Evolutionary conservation across 140 eudicot species (phyloP).

Genomic region (Flaveria floridana): DNA sequence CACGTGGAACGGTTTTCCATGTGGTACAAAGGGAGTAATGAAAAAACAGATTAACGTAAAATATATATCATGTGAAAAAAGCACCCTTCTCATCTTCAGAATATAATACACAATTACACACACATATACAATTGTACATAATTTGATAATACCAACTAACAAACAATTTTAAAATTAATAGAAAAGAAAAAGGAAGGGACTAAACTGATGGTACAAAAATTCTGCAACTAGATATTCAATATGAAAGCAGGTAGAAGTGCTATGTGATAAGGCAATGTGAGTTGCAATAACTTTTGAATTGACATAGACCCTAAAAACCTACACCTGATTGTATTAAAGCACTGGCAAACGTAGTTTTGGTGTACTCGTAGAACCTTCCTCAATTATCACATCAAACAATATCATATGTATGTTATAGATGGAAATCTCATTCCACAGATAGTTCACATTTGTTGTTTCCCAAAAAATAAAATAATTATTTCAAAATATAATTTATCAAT

Average conservation of each 20-base stretch:
- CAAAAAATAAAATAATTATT: constrained; percentile 16
- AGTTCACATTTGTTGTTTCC: constrained; percentile 18
- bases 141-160: background rate
- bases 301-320: constrained; percentile 7
- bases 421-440: background rate
- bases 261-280: constrained; percentile 3
- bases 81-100: background rate
- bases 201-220: constrained; percentile 16
- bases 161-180: background rate
- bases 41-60: background rate
- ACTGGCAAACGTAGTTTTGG: constrained; percentile 4
- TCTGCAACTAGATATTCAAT: constrained; percentile 1
- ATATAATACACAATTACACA: background rate
- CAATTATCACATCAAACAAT: constrained; percentile 12
- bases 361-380: constrained; percentile 21
- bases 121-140: background rate
- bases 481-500: background rate
- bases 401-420: background rate
- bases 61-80: constrained; percentile 18
- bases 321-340: constrained; percentile 8
- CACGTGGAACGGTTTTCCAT: constrained; percentile 5
- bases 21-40: background rate
- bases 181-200: constrained; percentile 3
- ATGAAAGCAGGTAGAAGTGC: background rate
- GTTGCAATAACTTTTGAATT: background rate